A percentile compares a stretch with the other conserved stretches of the same genome.
Evolutionary conservation across 345 rosid genomes (phyloP).

Genomic region (Boechera stricta): DNA sequence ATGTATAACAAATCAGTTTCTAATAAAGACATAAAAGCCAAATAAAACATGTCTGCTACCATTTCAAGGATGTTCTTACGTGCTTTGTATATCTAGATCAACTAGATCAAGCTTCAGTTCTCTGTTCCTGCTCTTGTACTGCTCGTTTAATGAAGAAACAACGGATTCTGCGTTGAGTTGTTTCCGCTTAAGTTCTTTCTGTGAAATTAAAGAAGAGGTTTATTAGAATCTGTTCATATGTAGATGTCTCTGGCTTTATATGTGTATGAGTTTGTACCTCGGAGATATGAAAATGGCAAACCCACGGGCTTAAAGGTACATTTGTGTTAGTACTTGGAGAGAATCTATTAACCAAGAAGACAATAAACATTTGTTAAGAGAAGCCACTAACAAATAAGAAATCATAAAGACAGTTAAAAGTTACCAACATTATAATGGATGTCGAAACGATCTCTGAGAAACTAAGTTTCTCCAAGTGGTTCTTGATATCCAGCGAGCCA

Average conservation of each 20-base stretch:
- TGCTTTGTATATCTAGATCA: constrained; percentile 53
- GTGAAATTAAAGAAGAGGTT: constrained; percentile 37
- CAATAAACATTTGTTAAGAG: constrained; percentile 36
- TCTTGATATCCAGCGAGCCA: constrained; percentile 78
- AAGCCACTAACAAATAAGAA: constrained; percentile 11
- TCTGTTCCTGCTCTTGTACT: constrained; percentile 44
- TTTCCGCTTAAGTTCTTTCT: constrained; percentile 70
- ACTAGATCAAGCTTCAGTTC: constrained; percentile 50
- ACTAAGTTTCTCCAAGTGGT: constrained; percentile 70
- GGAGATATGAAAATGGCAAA: constrained; percentile 78
- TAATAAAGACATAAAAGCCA: background rate
- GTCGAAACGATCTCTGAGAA: constrained; percentile 78
- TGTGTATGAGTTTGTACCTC: constrained; percentile 57
- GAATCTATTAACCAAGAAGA: constrained; percentile 51
- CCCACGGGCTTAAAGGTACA: constrained; percentile 67
- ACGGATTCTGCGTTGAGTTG: constrained; percentile 54
- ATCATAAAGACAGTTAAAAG: constrained; percentile 15
- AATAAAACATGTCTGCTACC: background rate
- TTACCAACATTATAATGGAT: constrained; percentile 71
- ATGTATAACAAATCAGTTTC: constrained; percentile 34
- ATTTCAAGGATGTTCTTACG: constrained; percentile 57
- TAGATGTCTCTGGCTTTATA: background rate
- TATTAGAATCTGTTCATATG: constrained; percentile 10
- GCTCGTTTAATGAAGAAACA: constrained; percentile 55
- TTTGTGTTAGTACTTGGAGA: constrained; percentile 50